These are phyloP conservation scores for Bipolaris gigantea DNA, from an alignment of 2,329 filamentous ascomycete species.

Conservation along the genomic window DNA sequence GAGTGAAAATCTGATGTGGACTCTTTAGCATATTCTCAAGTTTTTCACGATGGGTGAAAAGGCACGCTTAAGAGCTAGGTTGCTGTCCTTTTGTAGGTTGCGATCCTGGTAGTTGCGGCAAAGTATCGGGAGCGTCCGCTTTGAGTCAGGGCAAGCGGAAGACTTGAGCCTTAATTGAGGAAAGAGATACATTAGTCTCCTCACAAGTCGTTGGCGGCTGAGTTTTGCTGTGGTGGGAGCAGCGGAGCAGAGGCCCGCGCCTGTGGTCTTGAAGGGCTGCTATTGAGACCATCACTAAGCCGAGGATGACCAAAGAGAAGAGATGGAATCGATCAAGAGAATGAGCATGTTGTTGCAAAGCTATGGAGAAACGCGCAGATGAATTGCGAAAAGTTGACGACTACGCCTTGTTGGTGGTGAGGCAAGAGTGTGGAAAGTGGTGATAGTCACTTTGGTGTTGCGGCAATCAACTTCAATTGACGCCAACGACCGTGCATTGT, in stretches of 20 bases:
- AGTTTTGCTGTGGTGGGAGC: not conserved
- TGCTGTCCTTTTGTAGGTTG: not conserved
- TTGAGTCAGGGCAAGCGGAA: not conserved
- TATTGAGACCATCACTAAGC: not conserved
- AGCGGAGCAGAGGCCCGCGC: not conserved
- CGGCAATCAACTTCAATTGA: slow-evolving; percentile 6
- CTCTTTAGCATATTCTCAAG: not conserved
- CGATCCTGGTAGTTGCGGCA: not conserved
- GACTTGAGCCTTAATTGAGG: too few species aligned
- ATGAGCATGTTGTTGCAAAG: not conserved
- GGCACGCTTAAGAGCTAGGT: too few species aligned
- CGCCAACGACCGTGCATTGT: slow-evolving; percentile 7
- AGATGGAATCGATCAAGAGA: not conserved
- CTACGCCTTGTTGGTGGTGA: slow-evolving; percentile 1
- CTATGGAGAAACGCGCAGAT: not conserved
- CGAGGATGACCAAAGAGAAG: not conserved
- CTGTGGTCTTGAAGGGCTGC: not conserved
- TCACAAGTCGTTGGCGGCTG: not conserved
- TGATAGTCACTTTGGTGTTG: slow-evolving; percentile 11
- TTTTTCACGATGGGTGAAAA: too few species aligned
- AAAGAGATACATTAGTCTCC: not conserved
- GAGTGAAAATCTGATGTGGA: not conserved
- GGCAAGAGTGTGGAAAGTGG: slow-evolving; percentile 1
- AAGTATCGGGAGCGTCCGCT: not conserved
- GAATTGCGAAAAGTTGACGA: not conserved